Conservation (phyloP, 1,284 basidiomycete genomes). For the Hortiboletus rubellus region DNA sequence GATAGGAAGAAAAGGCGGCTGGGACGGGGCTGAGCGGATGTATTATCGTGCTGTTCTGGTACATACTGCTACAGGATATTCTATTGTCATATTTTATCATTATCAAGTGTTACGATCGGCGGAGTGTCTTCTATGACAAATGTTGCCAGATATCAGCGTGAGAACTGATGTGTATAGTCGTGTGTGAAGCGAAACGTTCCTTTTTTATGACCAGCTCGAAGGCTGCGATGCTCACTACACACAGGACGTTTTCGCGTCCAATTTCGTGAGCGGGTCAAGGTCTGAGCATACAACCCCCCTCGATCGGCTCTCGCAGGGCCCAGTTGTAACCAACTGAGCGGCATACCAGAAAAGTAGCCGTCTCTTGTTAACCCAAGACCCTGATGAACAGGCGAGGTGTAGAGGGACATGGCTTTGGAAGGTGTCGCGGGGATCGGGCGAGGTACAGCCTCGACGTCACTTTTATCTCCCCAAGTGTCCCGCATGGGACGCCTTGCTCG, state of each 20-base stretch:
- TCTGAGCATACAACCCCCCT: conserved; percentile 35
- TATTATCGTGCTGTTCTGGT: background rate
- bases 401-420: conserved; percentile 25
- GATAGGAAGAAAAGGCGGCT: conserved; percentile 34
- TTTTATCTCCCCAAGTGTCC: conserved; percentile 22
- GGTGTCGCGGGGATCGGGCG: conserved; percentile 33
- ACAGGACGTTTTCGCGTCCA: conserved; percentile 16
- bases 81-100: background rate
- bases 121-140: too few relatives aligned
- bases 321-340: conserved; percentile 31
- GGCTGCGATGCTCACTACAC: conserved; percentile 31
- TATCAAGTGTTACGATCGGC: too few relatives aligned
- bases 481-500: conserved; percentile 20
- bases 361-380: conserved; percentile 26
- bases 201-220: conserved; percentile 33
- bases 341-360: conserved; percentile 33
- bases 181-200: too few relatives aligned
- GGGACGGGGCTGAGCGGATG: conserved; percentile 4
- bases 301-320: conserved; percentile 37
- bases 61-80: background rate
- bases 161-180: too few relatives aligned
- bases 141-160: too few relatives aligned
- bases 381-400: conserved; percentile 28
- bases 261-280: conserved; percentile 37
- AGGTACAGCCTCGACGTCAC: background rate